Percentiles rank a stretch among this genome's conserved stretches.
Conservation (phyloP, 352 stramenopile genomes). For the Phytopythium chamaehyphon region DNA sequence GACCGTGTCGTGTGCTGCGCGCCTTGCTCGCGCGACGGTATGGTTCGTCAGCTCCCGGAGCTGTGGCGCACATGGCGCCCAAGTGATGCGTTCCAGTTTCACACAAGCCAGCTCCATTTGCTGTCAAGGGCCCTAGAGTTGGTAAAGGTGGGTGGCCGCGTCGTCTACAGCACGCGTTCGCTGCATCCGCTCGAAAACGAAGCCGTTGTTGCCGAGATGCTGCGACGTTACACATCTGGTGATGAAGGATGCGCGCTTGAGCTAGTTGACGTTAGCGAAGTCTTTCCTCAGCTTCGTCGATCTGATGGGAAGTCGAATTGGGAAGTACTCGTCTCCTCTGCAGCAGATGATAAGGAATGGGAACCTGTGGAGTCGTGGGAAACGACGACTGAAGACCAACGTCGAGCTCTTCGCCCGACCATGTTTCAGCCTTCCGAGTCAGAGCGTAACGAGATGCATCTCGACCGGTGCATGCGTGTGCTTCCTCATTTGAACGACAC, state of each 20-base stretch:
- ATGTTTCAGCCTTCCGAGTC: slow-evolving; percentile 80
- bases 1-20: slow-evolving; percentile 74
- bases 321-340: slow-evolving; percentile 61
- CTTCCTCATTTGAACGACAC: slow-evolving; percentile 98
- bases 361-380: slow-evolving; percentile 46
- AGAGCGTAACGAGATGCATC: slow-evolving; percentile 47
- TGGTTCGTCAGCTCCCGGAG: slow-evolving; percentile 75
- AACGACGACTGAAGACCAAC: slow-evolving; percentile 40
- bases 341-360: slow-evolving; percentile 13
- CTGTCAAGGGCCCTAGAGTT: slow-evolving; percentile 53
- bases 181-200: slow-evolving; percentile 85
- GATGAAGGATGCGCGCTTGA: slow-evolving; percentile 35
- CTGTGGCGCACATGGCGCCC: slow-evolving; percentile 78
- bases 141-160: slow-evolving; percentile 35
- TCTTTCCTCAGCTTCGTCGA: slow-evolving; percentile 35
- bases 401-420: slow-evolving; percentile 52
- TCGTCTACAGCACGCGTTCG: slow-evolving; percentile 78
- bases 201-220: slow-evolving; percentile 72
- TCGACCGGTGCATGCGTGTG: slow-evolving; percentile 93
- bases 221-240: slow-evolving; percentile 33
- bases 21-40: slow-evolving; percentile 75
- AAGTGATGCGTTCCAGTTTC: slow-evolving; percentile 36
- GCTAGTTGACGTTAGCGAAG: slow-evolving; percentile 45
- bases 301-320: slow-evolving; percentile 39
- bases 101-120: slow-evolving; percentile 80